Percentiles rank a stretch among this genome's conserved stretches.
These are phyloP conservation scores for Entophlyctis luteolus DNA, from an alignment of 192 early-diverging fungal genomes.

Conservation along the genomic window DNA sequence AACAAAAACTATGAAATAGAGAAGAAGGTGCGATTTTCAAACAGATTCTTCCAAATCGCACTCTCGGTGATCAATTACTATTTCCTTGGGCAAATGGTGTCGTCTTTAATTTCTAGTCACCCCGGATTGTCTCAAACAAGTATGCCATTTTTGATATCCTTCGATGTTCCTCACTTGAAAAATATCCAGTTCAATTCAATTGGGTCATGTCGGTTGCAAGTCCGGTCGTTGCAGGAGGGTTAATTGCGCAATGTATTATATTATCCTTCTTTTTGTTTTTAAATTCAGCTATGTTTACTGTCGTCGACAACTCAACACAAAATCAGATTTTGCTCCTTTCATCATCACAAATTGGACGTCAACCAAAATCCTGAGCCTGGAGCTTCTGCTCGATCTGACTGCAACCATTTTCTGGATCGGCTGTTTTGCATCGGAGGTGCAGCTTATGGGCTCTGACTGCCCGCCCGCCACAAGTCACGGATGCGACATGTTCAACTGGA, in stretches of 20 bases:
- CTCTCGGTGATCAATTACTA: slow-evolving; percentile 29
- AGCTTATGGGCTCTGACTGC: slow-evolving; percentile 26
- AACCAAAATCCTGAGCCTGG: slow-evolving; percentile 26
- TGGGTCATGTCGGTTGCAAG: slow-evolving; percentile 32
- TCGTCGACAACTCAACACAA: neutral
- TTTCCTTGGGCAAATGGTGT: slow-evolving; percentile 25
- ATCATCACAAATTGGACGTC: slow-evolving; percentile 41
- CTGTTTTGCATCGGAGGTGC: slow-evolving; percentile 23
- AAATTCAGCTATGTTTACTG: neutral
- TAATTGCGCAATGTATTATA: slow-evolving; percentile 35
- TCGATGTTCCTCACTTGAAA: too few species aligned
- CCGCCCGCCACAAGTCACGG: slow-evolving; percentile 27
- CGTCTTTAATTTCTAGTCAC: slow-evolving; percentile 8
- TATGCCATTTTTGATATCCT: neutral
- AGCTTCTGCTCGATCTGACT: slow-evolving; percentile 28
- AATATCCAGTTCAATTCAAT: slow-evolving; percentile 29
- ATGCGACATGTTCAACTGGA: slow-evolving; percentile 40
- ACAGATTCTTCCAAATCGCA: slow-evolving; percentile 32
- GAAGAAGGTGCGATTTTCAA: slow-evolving; percentile 37
- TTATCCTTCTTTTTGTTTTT: neutral
- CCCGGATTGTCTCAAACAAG: slow-evolving; percentile 9
- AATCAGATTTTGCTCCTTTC: slow-evolving; percentile 34
- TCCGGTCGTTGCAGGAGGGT: slow-evolving; percentile 29
- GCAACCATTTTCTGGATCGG: slow-evolving; percentile 27
- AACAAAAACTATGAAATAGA: slow-evolving; percentile 41